phyloP scores from a whole-genome alignment of 169 alveolate genomes.

The Cryptosporidium ryanae region DNA sequence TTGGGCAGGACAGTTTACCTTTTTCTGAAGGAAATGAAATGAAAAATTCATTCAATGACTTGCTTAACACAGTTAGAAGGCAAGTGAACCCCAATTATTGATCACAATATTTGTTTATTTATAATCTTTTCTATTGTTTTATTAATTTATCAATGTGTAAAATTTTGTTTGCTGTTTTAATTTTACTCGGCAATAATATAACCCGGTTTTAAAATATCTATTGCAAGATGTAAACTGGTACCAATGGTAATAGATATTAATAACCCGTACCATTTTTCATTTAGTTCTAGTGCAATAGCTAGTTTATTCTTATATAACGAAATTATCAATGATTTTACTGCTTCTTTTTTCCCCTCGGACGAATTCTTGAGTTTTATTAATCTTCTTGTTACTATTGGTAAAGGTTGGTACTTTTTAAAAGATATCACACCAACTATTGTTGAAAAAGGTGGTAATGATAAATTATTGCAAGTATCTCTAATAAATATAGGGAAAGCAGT shows the following conservation, averaged over 20 bases:
- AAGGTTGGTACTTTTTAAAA: conserved; percentile 17
- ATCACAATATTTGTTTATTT: background rate
- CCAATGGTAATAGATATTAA: conserved; percentile 15
- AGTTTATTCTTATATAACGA: conserved; percentile 16
- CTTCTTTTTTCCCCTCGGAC: conserved; percentile 36
- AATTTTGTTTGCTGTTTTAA: background rate
- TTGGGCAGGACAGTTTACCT: background rate
- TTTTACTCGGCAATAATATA: background rate
- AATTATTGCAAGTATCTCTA: conserved; percentile 9
- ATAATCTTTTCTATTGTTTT: background rate
- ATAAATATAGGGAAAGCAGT: conserved; percentile 15
- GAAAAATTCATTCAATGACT: background rate
- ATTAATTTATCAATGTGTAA: background rate
- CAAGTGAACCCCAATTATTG: background rate
- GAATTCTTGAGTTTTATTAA: conserved; percentile 16
- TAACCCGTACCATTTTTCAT: conserved; percentile 40
- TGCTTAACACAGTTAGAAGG: background rate
- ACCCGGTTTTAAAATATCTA: conserved; percentile 46
- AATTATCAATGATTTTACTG: conserved; percentile 30
- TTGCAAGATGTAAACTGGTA: conserved; percentile 18
- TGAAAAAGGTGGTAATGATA: conserved; percentile 11
- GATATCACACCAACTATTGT: conserved; percentile 38
- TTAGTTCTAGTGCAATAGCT: conserved; percentile 31
- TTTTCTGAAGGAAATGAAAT: background rate
- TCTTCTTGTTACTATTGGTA: conserved; percentile 32